These are phyloP conservation scores for Kazachstania psychrophila DNA, from an alignment of 805 yeast species.

Conservation along the genomic window DNA sequence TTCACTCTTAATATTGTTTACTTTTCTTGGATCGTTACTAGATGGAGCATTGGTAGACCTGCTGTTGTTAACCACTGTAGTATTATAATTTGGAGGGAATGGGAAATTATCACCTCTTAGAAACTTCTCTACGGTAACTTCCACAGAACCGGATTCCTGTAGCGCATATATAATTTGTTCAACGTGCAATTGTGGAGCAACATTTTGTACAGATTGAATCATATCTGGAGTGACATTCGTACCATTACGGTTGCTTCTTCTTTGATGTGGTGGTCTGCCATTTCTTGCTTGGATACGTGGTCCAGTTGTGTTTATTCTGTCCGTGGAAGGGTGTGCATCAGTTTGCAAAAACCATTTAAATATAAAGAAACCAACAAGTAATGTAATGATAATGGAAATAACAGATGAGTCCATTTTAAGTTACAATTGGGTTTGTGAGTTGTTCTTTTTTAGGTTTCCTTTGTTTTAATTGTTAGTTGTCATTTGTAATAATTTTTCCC, in stretches of 20 bases:
- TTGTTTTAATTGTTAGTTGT: neutral
- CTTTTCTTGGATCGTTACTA: conserved; percentile 23
- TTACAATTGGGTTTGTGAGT: no score
- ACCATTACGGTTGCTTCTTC: conserved; percentile 7
- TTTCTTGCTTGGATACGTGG: neutral
- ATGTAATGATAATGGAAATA: conserved; percentile 7
- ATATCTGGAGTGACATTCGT: conserved; percentile 47
- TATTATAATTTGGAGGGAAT: conserved; percentile 37
- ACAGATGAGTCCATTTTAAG: conserved; percentile 5
- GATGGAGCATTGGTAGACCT: neutral
- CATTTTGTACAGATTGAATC: conserved; percentile 74
- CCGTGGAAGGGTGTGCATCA: conserved; percentile 37
- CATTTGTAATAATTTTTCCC: no score
- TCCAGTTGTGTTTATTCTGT: neutral
- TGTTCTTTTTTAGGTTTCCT: no score
- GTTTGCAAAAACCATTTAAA: conserved; percentile 59
- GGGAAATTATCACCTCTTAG: conserved; percentile 56
- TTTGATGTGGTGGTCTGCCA: conserved; percentile 1
- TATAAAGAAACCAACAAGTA: conserved; percentile 44
- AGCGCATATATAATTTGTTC: conserved; percentile 70
- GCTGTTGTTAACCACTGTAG: conserved; percentile 3
- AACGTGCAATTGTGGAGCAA: conserved; percentile 63
- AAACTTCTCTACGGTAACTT: conserved; percentile 64
- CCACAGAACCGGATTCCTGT: conserved; percentile 68
- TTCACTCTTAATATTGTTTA: conserved; percentile 25